These are phyloP conservation scores for Coemansia sp. DNA, from an alignment of 192 early-diverging fungal species.

Conservation along the genomic window DNA sequence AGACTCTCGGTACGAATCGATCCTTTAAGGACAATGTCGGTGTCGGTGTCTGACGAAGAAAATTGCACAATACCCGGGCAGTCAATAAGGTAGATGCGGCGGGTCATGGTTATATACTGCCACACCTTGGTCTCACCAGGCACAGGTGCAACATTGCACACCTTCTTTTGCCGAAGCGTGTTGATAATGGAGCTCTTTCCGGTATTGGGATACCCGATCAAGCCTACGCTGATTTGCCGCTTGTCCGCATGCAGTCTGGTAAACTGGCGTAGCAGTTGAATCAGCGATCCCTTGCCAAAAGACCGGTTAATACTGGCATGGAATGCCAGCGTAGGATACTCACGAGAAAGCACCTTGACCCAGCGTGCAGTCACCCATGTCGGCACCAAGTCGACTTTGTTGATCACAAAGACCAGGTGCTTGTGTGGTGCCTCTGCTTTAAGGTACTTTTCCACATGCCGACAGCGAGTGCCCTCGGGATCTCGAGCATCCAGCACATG, in stretches of 20 bases:
- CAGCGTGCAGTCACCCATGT: constrained; percentile 98
- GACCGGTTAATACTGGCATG: constrained; percentile 98
- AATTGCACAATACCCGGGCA: constrained; percentile 97
- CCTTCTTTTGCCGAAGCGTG: constrained; percentile 91
- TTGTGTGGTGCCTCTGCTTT: constrained; percentile 94
- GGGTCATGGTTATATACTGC: constrained; percentile 99
- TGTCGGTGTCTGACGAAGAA: constrained; percentile 80
- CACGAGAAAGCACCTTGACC: constrained; percentile 86
- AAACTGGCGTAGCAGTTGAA: constrained; percentile 98
- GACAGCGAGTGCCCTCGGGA: constrained; percentile 93
- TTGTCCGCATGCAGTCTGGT: constrained; percentile 91
- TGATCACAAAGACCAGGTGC: constrained; percentile 92
- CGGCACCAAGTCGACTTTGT: constrained; percentile 98
- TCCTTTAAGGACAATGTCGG: constrained; percentile 96
- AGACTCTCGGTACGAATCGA: constrained; percentile 94
- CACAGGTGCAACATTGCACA: constrained; percentile 96
- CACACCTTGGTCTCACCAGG: constrained; percentile 98
- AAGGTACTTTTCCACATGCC: constrained; percentile 86
- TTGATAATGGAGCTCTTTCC: constrained; percentile 99
- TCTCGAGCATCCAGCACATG: constrained; percentile 99
- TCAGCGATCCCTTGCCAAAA: constrained; percentile 97
- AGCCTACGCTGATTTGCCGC: constrained; percentile 98
- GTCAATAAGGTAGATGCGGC: constrained; percentile 97
- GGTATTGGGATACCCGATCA: constrained; percentile 97
- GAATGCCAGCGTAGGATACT: constrained; percentile 96